Evolutionary conservation across 306 rosid genomes (phyloP).

Genomic region (Mimosa pudica): DNA sequence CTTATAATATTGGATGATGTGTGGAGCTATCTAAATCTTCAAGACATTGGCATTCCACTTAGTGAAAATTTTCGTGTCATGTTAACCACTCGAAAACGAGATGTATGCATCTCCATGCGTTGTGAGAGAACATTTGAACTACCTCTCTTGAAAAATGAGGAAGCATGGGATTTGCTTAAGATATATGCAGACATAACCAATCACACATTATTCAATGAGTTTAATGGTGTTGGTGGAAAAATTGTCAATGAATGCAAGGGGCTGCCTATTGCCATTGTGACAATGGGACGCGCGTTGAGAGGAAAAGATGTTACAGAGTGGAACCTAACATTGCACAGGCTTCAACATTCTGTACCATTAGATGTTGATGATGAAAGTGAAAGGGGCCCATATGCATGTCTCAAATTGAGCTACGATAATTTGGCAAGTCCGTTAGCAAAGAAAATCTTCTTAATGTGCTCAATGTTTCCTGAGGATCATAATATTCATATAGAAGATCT

Average conservation of each 20-base stretch:
- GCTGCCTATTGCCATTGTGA: no score
- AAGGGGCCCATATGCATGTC: no score
- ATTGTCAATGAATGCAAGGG: conserved; percentile 7
- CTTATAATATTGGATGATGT: conserved; percentile 28
- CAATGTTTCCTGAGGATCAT: no score
- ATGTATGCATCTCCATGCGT: not conserved
- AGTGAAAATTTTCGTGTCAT: not conserved
- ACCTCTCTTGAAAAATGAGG: not conserved
- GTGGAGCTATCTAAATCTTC: not conserved
- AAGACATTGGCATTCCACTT: not conserved
- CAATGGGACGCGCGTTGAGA: no score
- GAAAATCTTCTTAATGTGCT: no score
- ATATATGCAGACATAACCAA: not conserved
- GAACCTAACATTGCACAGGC: no score
- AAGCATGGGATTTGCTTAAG: not conserved
- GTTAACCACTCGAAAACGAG: not conserved
- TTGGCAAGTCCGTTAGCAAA: no score
- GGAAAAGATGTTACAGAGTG: no score
- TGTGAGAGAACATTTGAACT: not conserved
- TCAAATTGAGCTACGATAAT: no score
- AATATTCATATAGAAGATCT: no score
- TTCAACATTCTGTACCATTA: no score
- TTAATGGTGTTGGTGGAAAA: not conserved
- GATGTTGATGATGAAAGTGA: no score
- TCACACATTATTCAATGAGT: not conserved